A percentile compares a stretch with the other conserved stretches of the same genome.
Evolutionary conservation across 78 protist genomes (phyloP).

Genomic region (Ministeria vibrans): DNA sequence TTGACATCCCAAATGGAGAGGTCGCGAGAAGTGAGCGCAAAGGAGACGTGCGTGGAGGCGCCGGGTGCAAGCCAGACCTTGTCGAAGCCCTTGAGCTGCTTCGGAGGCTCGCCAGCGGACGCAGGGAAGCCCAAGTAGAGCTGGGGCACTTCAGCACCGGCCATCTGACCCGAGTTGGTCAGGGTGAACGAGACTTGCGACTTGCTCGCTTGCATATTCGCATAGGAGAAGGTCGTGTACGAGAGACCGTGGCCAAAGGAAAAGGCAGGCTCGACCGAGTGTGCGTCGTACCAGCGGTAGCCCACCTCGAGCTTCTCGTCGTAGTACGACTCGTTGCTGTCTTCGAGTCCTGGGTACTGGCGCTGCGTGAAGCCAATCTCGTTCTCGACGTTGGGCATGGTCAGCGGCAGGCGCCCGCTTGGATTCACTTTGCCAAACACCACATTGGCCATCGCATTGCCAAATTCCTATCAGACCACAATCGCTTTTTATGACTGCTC

Average conservation of each 20-base stretch:
- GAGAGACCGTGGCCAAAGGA: conserved; percentile 61
- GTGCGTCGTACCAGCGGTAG: conserved; percentile 52
- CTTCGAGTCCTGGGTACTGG: conserved; percentile 41
- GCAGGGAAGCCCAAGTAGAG: conserved; percentile 45
- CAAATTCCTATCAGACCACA: too few species aligned
- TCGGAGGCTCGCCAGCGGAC: conserved; percentile 49
- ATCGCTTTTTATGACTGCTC: too few species aligned
- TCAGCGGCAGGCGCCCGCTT: conserved; percentile 41
- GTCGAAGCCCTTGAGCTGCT: conserved; percentile 43
- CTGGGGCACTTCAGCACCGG: conserved; percentile 27
- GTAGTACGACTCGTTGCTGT: not conserved
- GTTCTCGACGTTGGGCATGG: conserved; percentile 25
- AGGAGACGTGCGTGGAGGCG: not conserved
- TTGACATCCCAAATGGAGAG: conserved; percentile 7
- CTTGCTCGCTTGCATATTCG: not conserved
- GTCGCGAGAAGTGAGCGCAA: conserved; percentile 3
- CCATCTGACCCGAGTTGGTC: conserved; percentile 14
- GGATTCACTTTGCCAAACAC: conserved; percentile 48
- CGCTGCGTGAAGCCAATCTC: conserved; percentile 6
- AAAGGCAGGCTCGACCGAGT: conserved; percentile 29
- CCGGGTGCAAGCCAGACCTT: conserved; percentile 10
- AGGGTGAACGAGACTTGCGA: not conserved
- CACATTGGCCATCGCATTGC: too few species aligned
- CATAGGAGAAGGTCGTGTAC: conserved; percentile 27
- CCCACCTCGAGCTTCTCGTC: conserved; percentile 51